These are phyloP conservation scores for Trichoderma sp. DNA, from an alignment of 2,329 filamentous ascomycete genomes.

Conservation along the genomic window DNA sequence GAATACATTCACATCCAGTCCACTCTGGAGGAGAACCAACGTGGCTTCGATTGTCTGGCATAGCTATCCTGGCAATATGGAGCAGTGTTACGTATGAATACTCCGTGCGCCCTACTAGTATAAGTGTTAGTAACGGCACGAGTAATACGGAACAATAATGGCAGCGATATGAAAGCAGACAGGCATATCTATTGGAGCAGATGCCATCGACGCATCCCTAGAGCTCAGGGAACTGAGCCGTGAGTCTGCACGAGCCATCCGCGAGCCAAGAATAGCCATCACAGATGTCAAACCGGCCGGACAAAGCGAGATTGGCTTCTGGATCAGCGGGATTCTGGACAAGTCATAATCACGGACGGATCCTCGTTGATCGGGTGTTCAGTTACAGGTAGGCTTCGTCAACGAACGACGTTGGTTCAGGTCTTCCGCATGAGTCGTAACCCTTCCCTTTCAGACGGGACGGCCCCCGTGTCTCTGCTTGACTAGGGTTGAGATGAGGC, in stretches of 20 bases:
- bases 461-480: not conserved
- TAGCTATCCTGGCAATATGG: not conserved
- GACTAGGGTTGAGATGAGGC: constrained; percentile 13
- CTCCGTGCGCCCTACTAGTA: not conserved
- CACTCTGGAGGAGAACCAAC: constrained; percentile 5
- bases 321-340: not conserved
- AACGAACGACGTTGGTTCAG: not conserved
- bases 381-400: not conserved
- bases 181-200: constrained; percentile 1
- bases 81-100: not conserved
- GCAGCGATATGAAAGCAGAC: not conserved
- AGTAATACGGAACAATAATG: not conserved
- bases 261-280: not conserved
- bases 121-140: not conserved
- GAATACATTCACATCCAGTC: not conserved
- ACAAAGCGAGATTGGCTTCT: constrained; percentile 18
- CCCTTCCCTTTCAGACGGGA: not conserved
- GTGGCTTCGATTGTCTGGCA: constrained; percentile 11
- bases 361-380: not conserved
- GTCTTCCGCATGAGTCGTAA: not conserved
- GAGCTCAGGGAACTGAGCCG: not conserved
- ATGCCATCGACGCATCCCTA: not conserved
- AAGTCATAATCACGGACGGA: not conserved
- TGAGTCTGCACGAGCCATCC: constrained; percentile 10
- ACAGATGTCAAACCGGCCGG: not conserved